Evolutionary conservation across 768 basidiomycete species (phyloP).

Genomic region (Phylloporus rhodoxanthus): DNA sequence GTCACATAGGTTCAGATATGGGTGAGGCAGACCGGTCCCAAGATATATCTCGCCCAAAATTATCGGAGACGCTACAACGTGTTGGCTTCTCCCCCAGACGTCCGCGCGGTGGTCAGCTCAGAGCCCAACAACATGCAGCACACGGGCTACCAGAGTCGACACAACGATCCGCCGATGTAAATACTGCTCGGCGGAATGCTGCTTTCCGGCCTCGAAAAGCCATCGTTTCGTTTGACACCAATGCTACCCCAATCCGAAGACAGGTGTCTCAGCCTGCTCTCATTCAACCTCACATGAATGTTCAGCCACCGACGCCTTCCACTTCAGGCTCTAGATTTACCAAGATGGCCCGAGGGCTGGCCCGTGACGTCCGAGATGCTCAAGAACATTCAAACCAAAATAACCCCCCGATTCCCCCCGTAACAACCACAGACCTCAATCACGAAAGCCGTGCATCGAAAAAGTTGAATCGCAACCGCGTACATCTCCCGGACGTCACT

Average conservation of each 20-base stretch:
- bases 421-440: conserved; percentile 1
- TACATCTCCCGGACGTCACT: conserved; percentile 78
- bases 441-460: conserved; percentile 11
- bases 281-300: not conserved
- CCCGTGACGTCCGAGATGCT: conserved; percentile 48
- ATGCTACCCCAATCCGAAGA: conserved; percentile 16
- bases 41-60: conserved; percentile 49
- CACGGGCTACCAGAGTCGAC: conserved; percentile 10
- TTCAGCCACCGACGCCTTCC: not conserved
- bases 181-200: conserved; percentile 18
- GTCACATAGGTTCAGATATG: conserved; percentile 42
- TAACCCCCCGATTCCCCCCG: not conserved
- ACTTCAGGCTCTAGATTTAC: conserved; percentile 35
- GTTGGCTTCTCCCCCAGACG: conserved; percentile 72
- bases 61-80: conserved; percentile 65
- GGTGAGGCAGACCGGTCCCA: conserved; percentile 43
- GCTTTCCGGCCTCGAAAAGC: conserved; percentile 32
- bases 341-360: conserved; percentile 50
- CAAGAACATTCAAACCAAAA: conserved; percentile 19
- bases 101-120: conserved; percentile 45
- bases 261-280: not conserved
- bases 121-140: conserved; percentile 19
- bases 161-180: conserved; percentile 13
- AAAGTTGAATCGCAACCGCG: conserved; percentile 32
- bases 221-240: conserved; percentile 27